Base-by-base conservation (phyloP, 1,284 basidiomycete genomes). In the Ustilago trichophora region DNA sequence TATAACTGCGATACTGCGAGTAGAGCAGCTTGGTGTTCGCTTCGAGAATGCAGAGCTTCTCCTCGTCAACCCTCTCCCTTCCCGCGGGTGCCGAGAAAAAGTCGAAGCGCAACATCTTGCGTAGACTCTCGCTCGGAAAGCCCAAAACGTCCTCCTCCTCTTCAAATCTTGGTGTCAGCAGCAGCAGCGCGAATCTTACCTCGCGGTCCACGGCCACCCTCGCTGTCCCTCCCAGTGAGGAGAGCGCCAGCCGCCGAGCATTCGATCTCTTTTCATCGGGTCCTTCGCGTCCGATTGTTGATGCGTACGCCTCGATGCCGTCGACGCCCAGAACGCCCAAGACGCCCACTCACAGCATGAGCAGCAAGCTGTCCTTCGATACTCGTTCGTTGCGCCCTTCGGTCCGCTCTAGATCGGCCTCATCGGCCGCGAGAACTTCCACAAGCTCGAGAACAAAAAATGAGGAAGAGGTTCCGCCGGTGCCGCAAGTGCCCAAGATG, bases 81-180 rank as follows among this genome's bases (percentile, higher is more conserved):
- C 51, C 46, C 13, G 24, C 25, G 2, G 8, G 19, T 21, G 42
- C 33, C n/a, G 43, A 35, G n/a, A 47, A 47, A 13, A 52, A 52
- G 15, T 13, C 49, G n/a, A 52, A 52, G 18, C 29, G 26, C 24
- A 53, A 21, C 35, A n/a, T 64, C 18, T 16, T 56, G 8, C 49
- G 35, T 7, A 53, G 60, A n/a, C 40, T 64, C 21, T 52, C 53
- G 3, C 48, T 64, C 6, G 44, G 52, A 13, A 47, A 40, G 13
- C 13, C 51, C 7, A 54, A 44, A 16, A 21, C 36, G 6, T 29
- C 44, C 3, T 25, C 44, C n/a, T 24, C 35, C 11, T 29, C 50
- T 1, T 25, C 35, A 3, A 52, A 29, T 24, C 40, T 43, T 9
- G 7, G 25, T 8, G 35, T 15, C 2, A 35, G 16, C 32, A 49